A percentile compares a stretch with the other conserved stretches of the same genome.
phyloP scores from a whole-genome alignment of 2,329 filamentous ascomycete genomes.

The Colletotrichum sp. region DNA sequence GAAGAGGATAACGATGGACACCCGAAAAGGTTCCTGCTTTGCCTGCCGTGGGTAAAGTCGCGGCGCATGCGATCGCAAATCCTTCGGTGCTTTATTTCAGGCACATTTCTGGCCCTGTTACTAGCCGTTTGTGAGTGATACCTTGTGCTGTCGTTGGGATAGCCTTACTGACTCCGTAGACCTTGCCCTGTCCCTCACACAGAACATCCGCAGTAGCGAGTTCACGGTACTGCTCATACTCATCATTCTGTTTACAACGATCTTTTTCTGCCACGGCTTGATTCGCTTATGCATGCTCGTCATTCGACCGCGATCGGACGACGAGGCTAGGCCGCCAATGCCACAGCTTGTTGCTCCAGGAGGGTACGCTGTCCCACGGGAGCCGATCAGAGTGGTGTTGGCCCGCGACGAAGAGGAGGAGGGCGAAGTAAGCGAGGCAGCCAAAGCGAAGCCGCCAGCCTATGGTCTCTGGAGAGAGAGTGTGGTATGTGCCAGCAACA shows the following conservation, averaged over 20 bases:
- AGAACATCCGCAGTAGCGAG: conserved; percentile 67
- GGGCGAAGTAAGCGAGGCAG: conserved; percentile 46
- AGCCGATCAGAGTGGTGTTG: conserved; percentile 79
- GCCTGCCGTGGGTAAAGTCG: conserved; percentile 61
- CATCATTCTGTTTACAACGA: conserved; percentile 72
- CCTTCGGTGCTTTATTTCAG: conserved; percentile 68
- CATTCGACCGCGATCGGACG: conserved; percentile 44
- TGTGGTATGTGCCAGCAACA: conserved; percentile 61
- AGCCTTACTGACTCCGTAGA: conserved; percentile 52
- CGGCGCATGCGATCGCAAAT: conserved; percentile 58
- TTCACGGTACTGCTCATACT: conserved; percentile 83
- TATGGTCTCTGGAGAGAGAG: conserved; percentile 87
- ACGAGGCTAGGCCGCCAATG: conserved; percentile 23
- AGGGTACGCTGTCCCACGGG: conserved; percentile 71
- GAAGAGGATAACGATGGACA: conserved; percentile 23
- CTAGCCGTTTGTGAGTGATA: conserved; percentile 67
- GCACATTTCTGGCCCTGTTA: conserved; percentile 61
- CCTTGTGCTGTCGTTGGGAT: background rate
- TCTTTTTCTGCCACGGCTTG: conserved; percentile 82
- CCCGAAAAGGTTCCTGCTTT: conserved; percentile 53
- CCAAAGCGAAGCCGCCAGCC: conserved; percentile 73
- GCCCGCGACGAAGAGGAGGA: conserved; percentile 75
- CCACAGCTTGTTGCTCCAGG: conserved; percentile 56
- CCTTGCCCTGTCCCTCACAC: conserved; percentile 71
- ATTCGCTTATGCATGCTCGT: conserved; percentile 74